Conservation (phyloP, 768 basidiomycete species). For the Pholiota molesta region DNA sequence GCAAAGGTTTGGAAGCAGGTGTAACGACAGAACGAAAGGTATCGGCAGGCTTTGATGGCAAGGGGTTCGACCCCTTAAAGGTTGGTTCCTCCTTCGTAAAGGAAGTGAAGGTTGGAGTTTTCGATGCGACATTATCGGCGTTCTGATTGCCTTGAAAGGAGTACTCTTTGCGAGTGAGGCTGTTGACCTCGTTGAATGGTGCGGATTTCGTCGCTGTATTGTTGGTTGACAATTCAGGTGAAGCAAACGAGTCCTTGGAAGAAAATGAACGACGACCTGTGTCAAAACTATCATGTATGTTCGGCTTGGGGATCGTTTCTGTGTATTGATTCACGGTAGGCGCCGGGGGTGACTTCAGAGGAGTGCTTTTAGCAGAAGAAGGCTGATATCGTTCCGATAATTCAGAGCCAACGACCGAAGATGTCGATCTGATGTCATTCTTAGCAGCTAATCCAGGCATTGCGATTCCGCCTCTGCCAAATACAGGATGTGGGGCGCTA, state of each 20-base stretch:
- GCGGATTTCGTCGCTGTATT: background rate
- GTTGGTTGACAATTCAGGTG: background rate
- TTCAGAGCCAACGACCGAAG: slow-evolving; percentile 22
- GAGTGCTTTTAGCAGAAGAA: slow-evolving; percentile 7
- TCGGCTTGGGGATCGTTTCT: slow-evolving; percentile 1
- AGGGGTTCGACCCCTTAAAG: background rate
- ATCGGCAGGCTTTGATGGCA: slow-evolving; percentile 12
- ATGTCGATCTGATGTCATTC: slow-evolving; percentile 16
- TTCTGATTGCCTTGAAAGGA: background rate
- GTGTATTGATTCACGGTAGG: background rate
- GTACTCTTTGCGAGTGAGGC: background rate
- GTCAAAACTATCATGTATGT: slow-evolving; percentile 9
- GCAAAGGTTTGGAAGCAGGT: slow-evolving; percentile 14
- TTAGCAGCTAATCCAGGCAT: slow-evolving; percentile 67
- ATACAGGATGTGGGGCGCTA: slow-evolving; percentile 69
- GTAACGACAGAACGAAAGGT: slow-evolving; percentile 7
- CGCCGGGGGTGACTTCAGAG: slow-evolving; percentile 7
- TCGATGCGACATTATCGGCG: background rate
- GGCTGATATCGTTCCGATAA: slow-evolving; percentile 28
- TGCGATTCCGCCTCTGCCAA: slow-evolving; percentile 74
- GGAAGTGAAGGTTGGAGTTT: slow-evolving; percentile 1
- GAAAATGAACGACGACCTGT: slow-evolving; percentile 16
- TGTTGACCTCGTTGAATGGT: background rate
- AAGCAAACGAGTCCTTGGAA: background rate
- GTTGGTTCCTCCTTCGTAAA: background rate